Evolutionary conservation across 2,329 filamentous ascomycete species (phyloP).

Genomic region (Arthroderma sp.): DNA sequence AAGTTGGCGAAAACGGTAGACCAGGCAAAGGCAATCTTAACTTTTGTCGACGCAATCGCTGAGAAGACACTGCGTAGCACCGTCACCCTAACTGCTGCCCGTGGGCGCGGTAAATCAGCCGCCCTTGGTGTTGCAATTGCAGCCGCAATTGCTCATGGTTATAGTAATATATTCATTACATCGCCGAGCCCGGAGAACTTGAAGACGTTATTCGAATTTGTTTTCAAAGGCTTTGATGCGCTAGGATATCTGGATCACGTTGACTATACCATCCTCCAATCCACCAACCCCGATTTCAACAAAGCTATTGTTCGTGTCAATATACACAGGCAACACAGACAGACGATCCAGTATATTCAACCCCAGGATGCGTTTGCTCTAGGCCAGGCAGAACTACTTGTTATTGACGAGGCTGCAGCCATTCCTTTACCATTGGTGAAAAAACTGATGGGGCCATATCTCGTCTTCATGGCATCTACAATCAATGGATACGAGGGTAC

Average conservation of each 20-base stretch:
- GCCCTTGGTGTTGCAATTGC: slow-evolving; percentile 89
- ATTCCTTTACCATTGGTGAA: slow-evolving; percentile 85
- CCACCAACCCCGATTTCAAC: slow-evolving; percentile 96
- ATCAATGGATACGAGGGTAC: slow-evolving; percentile 99
- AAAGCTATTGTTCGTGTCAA: slow-evolving; percentile 97
- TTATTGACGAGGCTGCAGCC: slow-evolving; percentile 94
- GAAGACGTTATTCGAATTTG: slow-evolving; percentile 95
- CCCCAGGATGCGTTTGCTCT: slow-evolving; percentile 91
- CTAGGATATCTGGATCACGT: slow-evolving; percentile 87
- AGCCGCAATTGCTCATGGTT: slow-evolving; percentile 86
- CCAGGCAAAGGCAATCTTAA: slow-evolving; percentile 91
- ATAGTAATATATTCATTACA: slow-evolving; percentile 98
- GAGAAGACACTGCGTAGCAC: slow-evolving; percentile 93
- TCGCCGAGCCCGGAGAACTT: slow-evolving; percentile 95
- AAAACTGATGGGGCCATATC: slow-evolving; percentile 90
- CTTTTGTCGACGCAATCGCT: slow-evolving; percentile 88
- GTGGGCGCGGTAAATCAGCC: slow-evolving; percentile 93
- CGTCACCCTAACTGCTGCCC: slow-evolving; percentile 79
- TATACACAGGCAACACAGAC: slow-evolving; percentile 82
- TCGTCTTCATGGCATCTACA: slow-evolving; percentile 98
- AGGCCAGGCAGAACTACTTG: slow-evolving; percentile 84
- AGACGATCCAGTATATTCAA: slow-evolving; percentile 97
- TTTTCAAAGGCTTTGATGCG: slow-evolving; percentile 96
- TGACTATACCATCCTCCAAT: slow-evolving; percentile 96
- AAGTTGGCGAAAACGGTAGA: slow-evolving; percentile 81